Conservation (phyloP, 306 rosid genomes). For the Cucumis cinereus region DNA sequence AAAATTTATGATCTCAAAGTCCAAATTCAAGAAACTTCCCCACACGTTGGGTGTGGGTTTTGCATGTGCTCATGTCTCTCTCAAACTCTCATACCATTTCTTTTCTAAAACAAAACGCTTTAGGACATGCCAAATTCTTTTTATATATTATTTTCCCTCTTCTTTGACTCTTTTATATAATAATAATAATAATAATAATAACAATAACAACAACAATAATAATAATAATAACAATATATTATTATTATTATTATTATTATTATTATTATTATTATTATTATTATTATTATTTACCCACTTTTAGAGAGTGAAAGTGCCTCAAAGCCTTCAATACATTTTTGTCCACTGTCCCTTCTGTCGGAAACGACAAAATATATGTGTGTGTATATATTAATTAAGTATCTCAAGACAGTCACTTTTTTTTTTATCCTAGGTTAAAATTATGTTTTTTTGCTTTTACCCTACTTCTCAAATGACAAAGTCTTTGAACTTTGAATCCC, state of each 20-base stretch:
- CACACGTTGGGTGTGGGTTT: neutral
- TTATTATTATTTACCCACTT: neutral
- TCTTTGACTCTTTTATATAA: neutral
- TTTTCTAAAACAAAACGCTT: neutral
- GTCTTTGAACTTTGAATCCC: neutral
- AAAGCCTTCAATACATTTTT: neutral
- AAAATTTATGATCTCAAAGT: neutral
- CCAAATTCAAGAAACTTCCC: neutral
- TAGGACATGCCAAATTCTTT: neutral
- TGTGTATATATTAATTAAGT: neutral
- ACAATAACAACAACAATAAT: too few relatives aligned
- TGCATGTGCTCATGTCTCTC: conserved; percentile 4
- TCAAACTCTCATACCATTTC: neutral
- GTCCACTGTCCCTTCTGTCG: neutral
- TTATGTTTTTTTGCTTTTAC: neutral
- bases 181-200: too few relatives aligned
- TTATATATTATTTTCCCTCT: neutral
- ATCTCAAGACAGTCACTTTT: neutral
- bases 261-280: too few relatives aligned
- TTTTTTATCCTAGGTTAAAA: neutral
- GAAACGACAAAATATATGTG: neutral
- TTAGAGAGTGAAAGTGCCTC: neutral
- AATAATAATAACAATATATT: too few relatives aligned
- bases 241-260: too few relatives aligned
- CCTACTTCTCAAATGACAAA: neutral